phyloP scores from a whole-genome alignment of 1,284 basidiomycete species.

The Papiliotrema fonsecae region DNA sequence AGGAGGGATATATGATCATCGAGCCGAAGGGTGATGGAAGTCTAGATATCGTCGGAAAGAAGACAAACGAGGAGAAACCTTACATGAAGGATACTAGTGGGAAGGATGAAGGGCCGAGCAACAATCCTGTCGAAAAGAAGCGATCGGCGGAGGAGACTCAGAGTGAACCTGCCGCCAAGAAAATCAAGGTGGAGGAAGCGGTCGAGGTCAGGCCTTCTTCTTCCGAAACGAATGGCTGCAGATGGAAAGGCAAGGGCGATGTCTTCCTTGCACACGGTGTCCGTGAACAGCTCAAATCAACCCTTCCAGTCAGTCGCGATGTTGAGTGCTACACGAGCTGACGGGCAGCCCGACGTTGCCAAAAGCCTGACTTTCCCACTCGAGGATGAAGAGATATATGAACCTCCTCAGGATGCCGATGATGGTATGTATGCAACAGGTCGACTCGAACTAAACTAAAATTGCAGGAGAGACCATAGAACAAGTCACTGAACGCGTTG shows the following conservation, averaged over 20 bases:
- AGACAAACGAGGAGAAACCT: not conserved
- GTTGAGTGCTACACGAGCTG: not conserved
- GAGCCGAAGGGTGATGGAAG: slow-evolving; percentile 21
- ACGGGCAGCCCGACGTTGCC: slow-evolving; percentile 14
- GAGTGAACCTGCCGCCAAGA: not conserved
- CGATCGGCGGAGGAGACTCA: not conserved
- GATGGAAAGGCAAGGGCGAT: slow-evolving; percentile 33
- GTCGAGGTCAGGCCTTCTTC: too few relatives aligned
- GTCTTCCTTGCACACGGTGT: slow-evolving; percentile 40
- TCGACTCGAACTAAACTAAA: not conserved
- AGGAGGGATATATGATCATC: slow-evolving; percentile 42
- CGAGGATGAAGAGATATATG: slow-evolving; percentile 43
- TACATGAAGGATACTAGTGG: not conserved
- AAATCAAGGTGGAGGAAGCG: not conserved
- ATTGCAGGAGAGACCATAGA: slow-evolving; percentile 38
- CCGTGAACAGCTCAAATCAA: slow-evolving; percentile 21
- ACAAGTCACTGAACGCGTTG: slow-evolving; percentile 35
- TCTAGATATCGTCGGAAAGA: slow-evolving; percentile 23
- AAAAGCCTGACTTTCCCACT: slow-evolving; percentile 38
- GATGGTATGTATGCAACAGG: slow-evolving; percentile 12
- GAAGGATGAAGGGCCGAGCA: not conserved
- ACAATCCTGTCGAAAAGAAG: not conserved
- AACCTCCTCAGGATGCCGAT: slow-evolving; percentile 39
- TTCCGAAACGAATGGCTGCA: too few relatives aligned
- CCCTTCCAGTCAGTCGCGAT: slow-evolving; percentile 23